A percentile compares a stretch with the other conserved stretches of the same genome.
Conservation (phyloP, 2,329 filamentous ascomycete genomes). For the Cordyceps cateniannulata region DNA sequence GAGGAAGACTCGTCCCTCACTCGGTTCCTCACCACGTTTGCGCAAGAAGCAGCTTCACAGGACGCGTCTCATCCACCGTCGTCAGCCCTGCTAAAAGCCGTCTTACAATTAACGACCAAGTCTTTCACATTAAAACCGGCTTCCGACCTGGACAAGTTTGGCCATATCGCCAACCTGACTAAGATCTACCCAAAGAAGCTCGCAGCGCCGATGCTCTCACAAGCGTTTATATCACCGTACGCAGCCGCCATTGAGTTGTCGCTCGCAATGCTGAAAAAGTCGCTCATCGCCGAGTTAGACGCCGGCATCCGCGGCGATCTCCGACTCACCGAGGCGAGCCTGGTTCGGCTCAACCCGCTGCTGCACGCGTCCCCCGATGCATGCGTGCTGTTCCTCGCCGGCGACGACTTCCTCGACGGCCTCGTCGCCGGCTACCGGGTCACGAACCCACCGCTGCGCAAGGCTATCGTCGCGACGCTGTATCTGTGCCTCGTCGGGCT, state of each 20-base stretch:
- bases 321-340: conserved; percentile 44
- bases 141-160: conserved; percentile 53
- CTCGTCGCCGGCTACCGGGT: conserved; percentile 60
- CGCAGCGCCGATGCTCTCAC: conserved; percentile 41
- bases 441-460: conserved; percentile 57
- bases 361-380: conserved; percentile 53
- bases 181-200: conserved; percentile 60
- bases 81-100: conserved; percentile 50
- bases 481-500: conserved; percentile 72
- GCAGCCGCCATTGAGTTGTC: conserved; percentile 44
- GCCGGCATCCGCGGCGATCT: conserved; percentile 50
- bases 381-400: conserved; percentile 64
- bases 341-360: conserved; percentile 57
- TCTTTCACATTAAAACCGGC: conserved; percentile 37
- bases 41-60: conserved; percentile 41
- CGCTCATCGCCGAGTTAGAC: conserved; percentile 57
- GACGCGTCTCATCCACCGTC: conserved; percentile 26
- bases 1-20: conserved; percentile 51
- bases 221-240: conserved; percentile 44
- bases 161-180: conserved; percentile 62
- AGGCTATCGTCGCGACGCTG: conserved; percentile 61
- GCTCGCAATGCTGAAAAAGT: conserved; percentile 54
- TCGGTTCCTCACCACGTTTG: conserved; percentile 64
- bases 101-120: conserved; percentile 58
- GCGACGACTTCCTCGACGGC: conserved; percentile 81